A percentile compares a stretch with the other conserved stretches of the same genome.
These are phyloP conservation scores for Rhodotorula sp. DNA, from an alignment of 1,284 basidiomycete species.

Conservation along the genomic window DNA sequence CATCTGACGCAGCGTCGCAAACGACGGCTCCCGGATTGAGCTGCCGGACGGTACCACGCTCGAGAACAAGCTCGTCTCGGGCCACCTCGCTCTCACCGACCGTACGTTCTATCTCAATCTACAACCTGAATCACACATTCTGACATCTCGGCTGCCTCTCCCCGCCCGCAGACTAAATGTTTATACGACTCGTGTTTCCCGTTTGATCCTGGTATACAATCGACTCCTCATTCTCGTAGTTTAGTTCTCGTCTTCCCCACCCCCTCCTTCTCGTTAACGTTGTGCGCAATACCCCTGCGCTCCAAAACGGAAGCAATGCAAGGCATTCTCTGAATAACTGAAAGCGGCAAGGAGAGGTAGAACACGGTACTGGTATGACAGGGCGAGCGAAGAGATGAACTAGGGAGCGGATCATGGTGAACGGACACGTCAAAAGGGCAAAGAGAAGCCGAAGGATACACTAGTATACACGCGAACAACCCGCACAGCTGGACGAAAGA, in stretches of 20 bases:
- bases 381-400: neutral
- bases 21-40: constrained; percentile 90
- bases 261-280: neutral
- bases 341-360: neutral
- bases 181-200: neutral
- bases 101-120: neutral
- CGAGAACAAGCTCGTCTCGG: constrained; percentile 67
- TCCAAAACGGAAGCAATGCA: neutral
- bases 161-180: neutral
- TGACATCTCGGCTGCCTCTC: neutral
- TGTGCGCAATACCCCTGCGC: neutral
- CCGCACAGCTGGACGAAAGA: neutral
- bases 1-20: constrained; percentile 60
- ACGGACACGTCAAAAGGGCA: neutral
- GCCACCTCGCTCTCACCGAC: constrained; percentile 21
- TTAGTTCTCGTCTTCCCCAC: neutral
- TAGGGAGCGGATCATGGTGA: too few species aligned
- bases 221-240: neutral
- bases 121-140: neutral
- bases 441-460: neutral
- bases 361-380: neutral
- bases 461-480: neutral
- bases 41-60: constrained; percentile 93
- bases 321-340: neutral
- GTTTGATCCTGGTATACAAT: too few species aligned